A percentile compares a stretch with the other conserved stretches of the same genome.
Evolutionary conservation across 2,329 filamentous ascomycete species (phyloP).

Genomic region (Botrytis elliptica): DNA sequence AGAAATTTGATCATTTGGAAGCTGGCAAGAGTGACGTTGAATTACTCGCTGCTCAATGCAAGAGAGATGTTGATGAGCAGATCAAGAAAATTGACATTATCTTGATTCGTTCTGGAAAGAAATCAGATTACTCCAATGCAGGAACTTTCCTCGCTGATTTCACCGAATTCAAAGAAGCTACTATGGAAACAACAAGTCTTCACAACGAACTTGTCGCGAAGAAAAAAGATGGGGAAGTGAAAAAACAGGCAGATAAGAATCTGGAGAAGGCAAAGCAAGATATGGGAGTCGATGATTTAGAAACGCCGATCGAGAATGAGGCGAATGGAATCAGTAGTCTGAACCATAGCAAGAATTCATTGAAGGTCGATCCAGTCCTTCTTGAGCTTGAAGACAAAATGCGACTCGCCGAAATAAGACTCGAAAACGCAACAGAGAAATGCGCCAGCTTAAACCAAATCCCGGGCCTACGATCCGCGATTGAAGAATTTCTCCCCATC

Average conservation of each 20-base stretch:
- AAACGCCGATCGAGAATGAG: background rate
- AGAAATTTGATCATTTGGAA: slow-evolving; percentile 21
- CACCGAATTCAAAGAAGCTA: slow-evolving; percentile 16
- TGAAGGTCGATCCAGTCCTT: background rate
- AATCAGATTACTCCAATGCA: slow-evolving; percentile 4
- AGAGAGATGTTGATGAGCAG: slow-evolving; percentile 21
- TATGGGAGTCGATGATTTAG: background rate
- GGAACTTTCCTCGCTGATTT: slow-evolving; percentile 18
- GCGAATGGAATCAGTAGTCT: background rate
- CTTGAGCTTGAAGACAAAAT: background rate
- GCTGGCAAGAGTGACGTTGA: slow-evolving; percentile 21
- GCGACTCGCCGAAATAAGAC: slow-evolving; percentile 7
- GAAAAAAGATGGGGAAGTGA: slow-evolving; percentile 13
- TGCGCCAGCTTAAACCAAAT: slow-evolving; percentile 8
- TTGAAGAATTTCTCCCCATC: slow-evolving; percentile 21
- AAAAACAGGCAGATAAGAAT: background rate
- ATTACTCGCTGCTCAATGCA: slow-evolving; percentile 21
- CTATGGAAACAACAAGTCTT: background rate
- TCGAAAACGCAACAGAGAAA: slow-evolving; percentile 11
- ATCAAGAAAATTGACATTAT: slow-evolving; percentile 17
- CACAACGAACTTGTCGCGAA: slow-evolving; percentile 6
- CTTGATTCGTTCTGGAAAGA: background rate
- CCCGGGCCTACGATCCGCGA: background rate
- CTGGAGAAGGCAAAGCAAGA: slow-evolving; percentile 16
- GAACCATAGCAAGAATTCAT: background rate